phyloP scores from a whole-genome alignment of 2,329 filamentous ascomycete species.

The Pyrenochaeta sp. region DNA sequence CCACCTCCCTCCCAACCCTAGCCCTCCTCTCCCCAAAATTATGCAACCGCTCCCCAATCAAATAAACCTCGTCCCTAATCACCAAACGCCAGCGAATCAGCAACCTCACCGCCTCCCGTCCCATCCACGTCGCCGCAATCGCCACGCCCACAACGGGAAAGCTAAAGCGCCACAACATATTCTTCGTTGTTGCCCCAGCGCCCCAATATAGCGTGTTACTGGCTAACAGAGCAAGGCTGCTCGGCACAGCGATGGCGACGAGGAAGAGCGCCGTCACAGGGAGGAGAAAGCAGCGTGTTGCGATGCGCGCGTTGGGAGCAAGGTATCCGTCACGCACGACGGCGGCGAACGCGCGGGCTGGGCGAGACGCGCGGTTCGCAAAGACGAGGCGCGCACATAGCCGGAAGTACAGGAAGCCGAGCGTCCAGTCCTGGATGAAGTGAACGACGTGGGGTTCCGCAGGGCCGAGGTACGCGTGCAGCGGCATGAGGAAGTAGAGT shows the following conservation, averaged over 20 bases:
- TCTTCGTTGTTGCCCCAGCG: constrained; percentile 58
- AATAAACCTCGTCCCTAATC: constrained; percentile 92
- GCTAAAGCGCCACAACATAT: constrained; percentile 68
- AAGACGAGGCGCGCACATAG: constrained; percentile 75
- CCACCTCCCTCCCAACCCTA: too few relatives aligned
- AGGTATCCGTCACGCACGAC: constrained; percentile 76
- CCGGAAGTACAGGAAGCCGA: constrained; percentile 89
- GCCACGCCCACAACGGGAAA: constrained; percentile 71
- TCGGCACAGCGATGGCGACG: constrained; percentile 70
- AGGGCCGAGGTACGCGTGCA: constrained; percentile 74
- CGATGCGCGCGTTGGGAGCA: constrained; percentile 77
- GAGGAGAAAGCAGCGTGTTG: constrained; percentile 86
- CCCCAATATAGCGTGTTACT: constrained; percentile 51
- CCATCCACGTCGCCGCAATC: constrained; percentile 57
- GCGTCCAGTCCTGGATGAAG: constrained; percentile 90
- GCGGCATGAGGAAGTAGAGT: constrained; percentile 84
- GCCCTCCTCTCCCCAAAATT: constrained; percentile 76
- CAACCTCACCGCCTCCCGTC: constrained; percentile 61
- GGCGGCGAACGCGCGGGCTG: constrained; percentile 75
- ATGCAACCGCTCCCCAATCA: constrained; percentile 92
- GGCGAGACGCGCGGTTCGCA: constrained; percentile 72
- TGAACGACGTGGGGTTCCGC: constrained; percentile 74
- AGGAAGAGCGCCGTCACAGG: constrained; percentile 71
- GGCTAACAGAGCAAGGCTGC: constrained; percentile 62
- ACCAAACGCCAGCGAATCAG: constrained; percentile 78